Base-by-base conservation (phyloP, 1,139 yeast species). In the Kurtzmaniella quercitrusa region DNA sequence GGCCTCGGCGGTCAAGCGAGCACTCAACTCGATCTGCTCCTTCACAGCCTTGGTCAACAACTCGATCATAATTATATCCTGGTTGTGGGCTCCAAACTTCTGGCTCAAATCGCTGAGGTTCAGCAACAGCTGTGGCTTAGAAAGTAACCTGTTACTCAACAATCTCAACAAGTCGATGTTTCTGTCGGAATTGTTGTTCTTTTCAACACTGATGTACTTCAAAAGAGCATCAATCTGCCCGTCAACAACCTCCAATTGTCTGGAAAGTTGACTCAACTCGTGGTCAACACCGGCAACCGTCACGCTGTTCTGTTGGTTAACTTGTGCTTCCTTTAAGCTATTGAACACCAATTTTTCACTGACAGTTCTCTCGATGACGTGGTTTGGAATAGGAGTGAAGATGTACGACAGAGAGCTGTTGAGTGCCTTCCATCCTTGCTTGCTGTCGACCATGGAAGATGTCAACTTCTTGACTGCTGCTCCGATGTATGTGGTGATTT, bases 21-120 rank as follows among this genome's bases (percentile, higher is more conserved):
- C 83, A 58, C 90, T 81, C 58, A 85, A 74, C 59, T 85, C 93
- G 52, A 87, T 77, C 68, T 89, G 96, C 51, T 90, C 87, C 69
- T 85, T 86, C 55, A 89, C 83, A 43, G 94, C 88, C 58, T 85
- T 82, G 48, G 95, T 85, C 66, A 89, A 75, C 61, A 83, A 86
- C 58, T 87, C 94, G 52, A 89, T 79, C 83, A 88, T 82, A 51
- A 86, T 76, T 38, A 89, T 83, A 59, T 89, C 96, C 65, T 87
- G 91, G 60, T 84, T 73, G 63, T 87, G 91, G 44, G 80, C 76
- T 57, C 79, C 80, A 74, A 88, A 82, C 51, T 82, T 75, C 52
- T 71, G 68, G 57, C 78, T 81, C 54, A 86, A 74, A 40, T 72
- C 75, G 27, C 77, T 81, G 48, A 79, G 59, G 54, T 85, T 79